Evolutionary conservation across 257 asterid species (phyloP).

Genomic region (Plantago elongata): DNA sequence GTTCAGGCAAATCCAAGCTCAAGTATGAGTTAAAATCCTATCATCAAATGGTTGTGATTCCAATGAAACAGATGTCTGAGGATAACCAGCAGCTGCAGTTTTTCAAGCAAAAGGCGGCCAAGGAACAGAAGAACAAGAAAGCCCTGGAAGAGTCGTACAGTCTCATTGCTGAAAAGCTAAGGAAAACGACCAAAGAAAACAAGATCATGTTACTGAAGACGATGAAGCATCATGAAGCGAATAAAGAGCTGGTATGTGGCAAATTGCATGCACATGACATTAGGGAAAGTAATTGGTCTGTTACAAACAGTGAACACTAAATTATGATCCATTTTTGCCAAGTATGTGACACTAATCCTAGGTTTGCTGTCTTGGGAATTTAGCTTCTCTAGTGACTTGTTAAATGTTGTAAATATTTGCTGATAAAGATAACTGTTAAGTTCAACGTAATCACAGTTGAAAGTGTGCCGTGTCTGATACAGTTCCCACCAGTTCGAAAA

Average conservation of each 20-base stretch:
- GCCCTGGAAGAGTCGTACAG: conserved; percentile 42
- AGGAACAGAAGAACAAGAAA: conserved; percentile 42
- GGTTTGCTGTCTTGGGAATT: too few species aligned
- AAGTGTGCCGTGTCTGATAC: too few species aligned
- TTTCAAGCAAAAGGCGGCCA: conserved; percentile 37
- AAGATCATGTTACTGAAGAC: conserved; percentile 39
- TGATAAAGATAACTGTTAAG: too few species aligned
- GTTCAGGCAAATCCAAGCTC: conserved; percentile 53
- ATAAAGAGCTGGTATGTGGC: conserved; percentile 58
- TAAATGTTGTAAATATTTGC: too few species aligned
- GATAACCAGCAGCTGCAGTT: conserved; percentile 59
- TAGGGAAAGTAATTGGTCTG: background rate
- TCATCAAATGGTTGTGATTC: conserved; percentile 50
- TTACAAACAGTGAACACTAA: background rate
- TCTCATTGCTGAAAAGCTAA: conserved; percentile 31
- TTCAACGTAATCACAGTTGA: too few species aligned
- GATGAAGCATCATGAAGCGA: conserved; percentile 49
- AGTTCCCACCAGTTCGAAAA: too few species aligned
- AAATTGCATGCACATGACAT: conserved; percentile 11
- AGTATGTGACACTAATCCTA: too few species aligned
- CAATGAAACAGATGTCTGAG: conserved; percentile 61
- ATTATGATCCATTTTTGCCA: too few species aligned
- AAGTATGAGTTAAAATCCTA: conserved; percentile 54
- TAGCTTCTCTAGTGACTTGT: too few species aligned
- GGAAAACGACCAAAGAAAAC: conserved; percentile 40